Evolutionary conservation across 176 grass and related monocot genomes (phyloP).

Genomic region (Carex littledalei): DNA sequence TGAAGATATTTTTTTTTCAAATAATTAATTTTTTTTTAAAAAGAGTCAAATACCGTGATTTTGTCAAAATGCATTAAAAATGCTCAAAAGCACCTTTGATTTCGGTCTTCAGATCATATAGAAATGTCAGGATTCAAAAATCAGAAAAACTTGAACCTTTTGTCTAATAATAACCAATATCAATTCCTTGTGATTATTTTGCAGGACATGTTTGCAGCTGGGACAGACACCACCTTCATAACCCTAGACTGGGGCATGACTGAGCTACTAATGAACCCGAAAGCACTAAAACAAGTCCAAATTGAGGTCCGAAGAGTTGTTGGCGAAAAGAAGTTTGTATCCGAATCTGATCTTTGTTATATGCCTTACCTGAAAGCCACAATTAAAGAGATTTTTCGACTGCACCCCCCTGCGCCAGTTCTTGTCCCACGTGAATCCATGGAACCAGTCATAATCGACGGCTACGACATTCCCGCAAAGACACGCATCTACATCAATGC

Average conservation of each 20-base stretch:
- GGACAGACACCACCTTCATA: constrained; percentile 53
- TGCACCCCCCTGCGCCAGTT: constrained; percentile 9
- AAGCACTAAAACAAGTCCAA: constrained; percentile 39
- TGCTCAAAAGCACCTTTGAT: neutral
- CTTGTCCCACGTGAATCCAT: constrained; percentile 15
- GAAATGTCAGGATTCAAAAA: neutral
- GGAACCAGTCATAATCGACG: neutral
- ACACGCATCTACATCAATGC: constrained; percentile 18
- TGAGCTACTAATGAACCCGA: constrained; percentile 45
- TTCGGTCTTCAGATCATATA: neutral
- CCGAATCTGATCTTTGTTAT: constrained; percentile 33
- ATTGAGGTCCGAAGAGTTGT: constrained; percentile 32
- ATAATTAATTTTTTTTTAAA: no score
- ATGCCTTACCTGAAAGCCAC: constrained; percentile 53
- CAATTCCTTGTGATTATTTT: neutral
- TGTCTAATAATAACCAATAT: neutral
- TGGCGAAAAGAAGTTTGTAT: neutral
- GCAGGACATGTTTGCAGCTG: constrained; percentile 60
- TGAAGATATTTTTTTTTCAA: neutral
- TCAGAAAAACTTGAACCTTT: neutral
- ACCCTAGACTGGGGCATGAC: constrained; percentile 66
- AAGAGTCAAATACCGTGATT: neutral
- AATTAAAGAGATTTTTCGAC: constrained; percentile 37
- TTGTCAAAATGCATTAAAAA: neutral
- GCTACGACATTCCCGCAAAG: neutral